These are phyloP conservation scores for Solanum etuberosum DNA, from an alignment of 257 asterid genomes.

Conservation along the genomic window DNA sequence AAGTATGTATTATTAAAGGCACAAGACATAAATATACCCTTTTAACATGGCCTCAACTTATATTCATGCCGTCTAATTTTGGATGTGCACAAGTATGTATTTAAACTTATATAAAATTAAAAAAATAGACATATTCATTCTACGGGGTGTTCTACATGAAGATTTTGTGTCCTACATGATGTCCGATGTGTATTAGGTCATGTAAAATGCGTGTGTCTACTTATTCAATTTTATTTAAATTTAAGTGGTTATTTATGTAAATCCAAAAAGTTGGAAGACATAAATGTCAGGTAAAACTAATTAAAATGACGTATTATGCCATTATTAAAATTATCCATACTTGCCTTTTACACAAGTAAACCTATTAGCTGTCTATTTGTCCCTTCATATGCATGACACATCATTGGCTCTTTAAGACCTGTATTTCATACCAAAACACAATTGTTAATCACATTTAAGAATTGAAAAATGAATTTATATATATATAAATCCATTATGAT, in stretches of 20 bases:
- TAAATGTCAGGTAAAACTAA: no score
- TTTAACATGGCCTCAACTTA: neutral
- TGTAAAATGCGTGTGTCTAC: no score
- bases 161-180: no score
- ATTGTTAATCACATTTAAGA: neutral
- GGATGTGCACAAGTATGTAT: neutral
- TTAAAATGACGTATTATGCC: no score
- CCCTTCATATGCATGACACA: neutral
- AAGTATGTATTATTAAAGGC: no score
- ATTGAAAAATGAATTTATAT: neutral
- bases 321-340: neutral
- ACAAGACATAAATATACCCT: neutral
- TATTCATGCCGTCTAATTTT: neutral
- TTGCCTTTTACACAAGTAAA: neutral
- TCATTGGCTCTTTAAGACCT: neutral
- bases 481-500: neutral
- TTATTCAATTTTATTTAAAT: no score
- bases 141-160: no score
- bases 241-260: no score
- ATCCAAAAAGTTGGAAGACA: no score
- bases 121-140: no score
- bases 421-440: neutral
- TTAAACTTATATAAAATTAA: no score
- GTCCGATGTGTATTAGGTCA: no score
- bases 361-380: neutral